A percentile compares a stretch with the other conserved stretches of the same genome.
These are phyloP conservation scores for Boletellus sp. DNA, from an alignment of 1,284 basidiomycete genomes.

Conservation along the genomic window DNA sequence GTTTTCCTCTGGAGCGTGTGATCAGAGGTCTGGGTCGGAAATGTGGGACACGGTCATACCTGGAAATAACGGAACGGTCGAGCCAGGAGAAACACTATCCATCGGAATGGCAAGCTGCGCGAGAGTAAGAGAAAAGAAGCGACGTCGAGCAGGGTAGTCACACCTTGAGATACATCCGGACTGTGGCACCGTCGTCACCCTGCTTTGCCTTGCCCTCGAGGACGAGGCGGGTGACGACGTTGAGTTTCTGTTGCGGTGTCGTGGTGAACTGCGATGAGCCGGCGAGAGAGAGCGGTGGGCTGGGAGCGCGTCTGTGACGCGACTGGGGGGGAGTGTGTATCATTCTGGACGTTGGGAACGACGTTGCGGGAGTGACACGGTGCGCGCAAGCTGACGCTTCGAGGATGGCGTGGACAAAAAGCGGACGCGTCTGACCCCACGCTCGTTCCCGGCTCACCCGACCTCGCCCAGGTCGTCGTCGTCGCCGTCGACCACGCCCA, in stretches of 20 bases:
- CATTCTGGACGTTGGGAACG: neutral
- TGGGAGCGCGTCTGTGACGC: conserved; percentile 36
- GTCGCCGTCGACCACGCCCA: conserved; percentile 1
- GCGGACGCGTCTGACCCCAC: neutral
- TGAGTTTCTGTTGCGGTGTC: conserved; percentile 47
- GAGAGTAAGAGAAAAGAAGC: conserved; percentile 3
- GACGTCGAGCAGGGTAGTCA: conserved; percentile 12
- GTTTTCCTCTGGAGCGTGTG: conserved; percentile 61
- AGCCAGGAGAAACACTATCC: conserved; percentile 59
- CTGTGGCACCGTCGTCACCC: conserved; percentile 57
- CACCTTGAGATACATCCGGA: conserved; percentile 76
- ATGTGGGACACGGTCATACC: conserved; percentile 39
- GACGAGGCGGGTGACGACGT: conserved; percentile 68
- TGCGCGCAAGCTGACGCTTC: conserved; percentile 4
- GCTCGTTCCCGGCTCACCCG: too few species aligned
- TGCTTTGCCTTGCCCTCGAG: conserved; percentile 71
- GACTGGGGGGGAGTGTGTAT: conserved; percentile 22
- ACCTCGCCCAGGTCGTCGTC: neutral
- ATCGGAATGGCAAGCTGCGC: conserved; percentile 62
- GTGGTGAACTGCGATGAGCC: conserved; percentile 35
- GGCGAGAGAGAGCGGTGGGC: conserved; percentile 41
- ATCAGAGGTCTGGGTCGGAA: conserved; percentile 3
- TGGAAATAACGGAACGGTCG: conserved; percentile 67
- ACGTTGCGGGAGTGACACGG: too few species aligned
- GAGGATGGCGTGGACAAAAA: conserved; percentile 13